Percentiles rank a stretch among this genome's conserved stretches.
These are phyloP conservation scores for Annulohypoxylon stygium DNA, from an alignment of 495 filamentous ascomycete species.

Conservation along the genomic window DNA sequence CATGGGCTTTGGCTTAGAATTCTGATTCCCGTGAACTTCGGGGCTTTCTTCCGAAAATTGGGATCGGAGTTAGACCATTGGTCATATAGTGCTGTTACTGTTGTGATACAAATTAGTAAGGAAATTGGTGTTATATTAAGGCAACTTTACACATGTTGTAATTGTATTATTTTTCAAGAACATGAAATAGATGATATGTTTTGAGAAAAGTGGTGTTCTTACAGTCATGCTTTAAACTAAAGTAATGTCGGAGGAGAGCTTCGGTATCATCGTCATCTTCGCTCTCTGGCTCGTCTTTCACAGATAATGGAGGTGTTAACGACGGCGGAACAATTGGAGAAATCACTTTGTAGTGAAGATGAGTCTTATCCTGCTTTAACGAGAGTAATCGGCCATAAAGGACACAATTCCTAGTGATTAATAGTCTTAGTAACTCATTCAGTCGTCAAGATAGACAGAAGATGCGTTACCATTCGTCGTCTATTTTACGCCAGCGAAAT, in stretches of 20 bases:
- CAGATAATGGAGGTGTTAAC: slow-evolving; percentile 40
- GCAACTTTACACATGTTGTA: neutral
- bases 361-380: slow-evolving; percentile 80
- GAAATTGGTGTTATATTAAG: neutral
- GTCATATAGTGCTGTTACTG: slow-evolving; percentile 78
- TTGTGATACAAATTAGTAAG: neutral
- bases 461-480: slow-evolving; percentile 78
- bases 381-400: slow-evolving; percentile 87
- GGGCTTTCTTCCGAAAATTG: slow-evolving; percentile 90
- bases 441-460: neutral
- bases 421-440: neutral
- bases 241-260: slow-evolving; percentile 79
- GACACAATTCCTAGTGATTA: slow-evolving; percentile 73
- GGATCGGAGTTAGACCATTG: slow-evolving; percentile 88
- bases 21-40: slow-evolving; percentile 90
- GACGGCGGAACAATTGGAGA: slow-evolving; percentile 58
- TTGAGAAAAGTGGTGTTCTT: neutral
- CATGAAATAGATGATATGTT: neutral
- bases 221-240: slow-evolving; percentile 79
- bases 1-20: slow-evolving; percentile 95
- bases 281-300: slow-evolving; percentile 43
- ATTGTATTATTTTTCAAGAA: neutral
- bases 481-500: slow-evolving; percentile 90
- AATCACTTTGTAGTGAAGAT: slow-evolving; percentile 85
- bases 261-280: slow-evolving; percentile 71